Conservation (phyloP, 2,329 filamentous ascomycete genomes). For the Purpureocillium takamizusanense region DNA sequence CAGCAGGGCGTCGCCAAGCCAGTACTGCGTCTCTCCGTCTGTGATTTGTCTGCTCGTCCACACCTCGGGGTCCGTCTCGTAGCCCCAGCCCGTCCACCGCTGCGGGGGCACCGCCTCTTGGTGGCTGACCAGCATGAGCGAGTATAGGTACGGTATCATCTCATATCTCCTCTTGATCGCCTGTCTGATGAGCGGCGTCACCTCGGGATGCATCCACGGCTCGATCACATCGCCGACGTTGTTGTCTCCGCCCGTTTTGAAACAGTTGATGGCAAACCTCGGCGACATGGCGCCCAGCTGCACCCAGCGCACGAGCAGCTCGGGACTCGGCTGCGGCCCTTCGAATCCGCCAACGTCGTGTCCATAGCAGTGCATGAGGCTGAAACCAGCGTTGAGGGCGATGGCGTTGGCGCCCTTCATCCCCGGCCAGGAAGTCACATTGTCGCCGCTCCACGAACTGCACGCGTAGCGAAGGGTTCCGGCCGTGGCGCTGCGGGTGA, state of each 20-base stretch:
- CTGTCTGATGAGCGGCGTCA: constrained; percentile 51
- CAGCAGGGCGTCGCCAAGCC: constrained; percentile 59
- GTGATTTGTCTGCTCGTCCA: constrained; percentile 47
- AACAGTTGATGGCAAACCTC: constrained; percentile 70
- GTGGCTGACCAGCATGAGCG: constrained; percentile 53
- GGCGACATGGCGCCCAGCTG: constrained; percentile 62
- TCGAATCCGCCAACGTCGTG: constrained; percentile 72
- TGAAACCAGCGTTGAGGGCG: constrained; percentile 59
- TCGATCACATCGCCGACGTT: constrained; percentile 64
- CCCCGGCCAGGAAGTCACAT: constrained; percentile 63
- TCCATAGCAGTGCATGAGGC: constrained; percentile 59
- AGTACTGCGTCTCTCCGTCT: constrained; percentile 62
- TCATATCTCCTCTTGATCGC: constrained; percentile 64
- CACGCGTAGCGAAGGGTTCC: constrained; percentile 62
- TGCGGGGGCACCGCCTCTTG: constrained; percentile 53
- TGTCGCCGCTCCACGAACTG: constrained; percentile 69
- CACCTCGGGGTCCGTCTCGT: constrained; percentile 55
- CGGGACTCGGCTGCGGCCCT: constrained; percentile 61
- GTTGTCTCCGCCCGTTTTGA: constrained; percentile 62
- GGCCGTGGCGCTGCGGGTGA: constrained; percentile 62
- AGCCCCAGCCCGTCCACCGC: constrained; percentile 66
- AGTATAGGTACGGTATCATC: constrained; percentile 64
- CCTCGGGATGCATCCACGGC: constrained; percentile 68
- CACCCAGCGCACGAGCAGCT: constrained; percentile 64
- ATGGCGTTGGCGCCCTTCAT: constrained; percentile 66